phyloP scores from a whole-genome alignment of 495 filamentous ascomycete species.

The Xanthoparmelia taractica region DNA sequence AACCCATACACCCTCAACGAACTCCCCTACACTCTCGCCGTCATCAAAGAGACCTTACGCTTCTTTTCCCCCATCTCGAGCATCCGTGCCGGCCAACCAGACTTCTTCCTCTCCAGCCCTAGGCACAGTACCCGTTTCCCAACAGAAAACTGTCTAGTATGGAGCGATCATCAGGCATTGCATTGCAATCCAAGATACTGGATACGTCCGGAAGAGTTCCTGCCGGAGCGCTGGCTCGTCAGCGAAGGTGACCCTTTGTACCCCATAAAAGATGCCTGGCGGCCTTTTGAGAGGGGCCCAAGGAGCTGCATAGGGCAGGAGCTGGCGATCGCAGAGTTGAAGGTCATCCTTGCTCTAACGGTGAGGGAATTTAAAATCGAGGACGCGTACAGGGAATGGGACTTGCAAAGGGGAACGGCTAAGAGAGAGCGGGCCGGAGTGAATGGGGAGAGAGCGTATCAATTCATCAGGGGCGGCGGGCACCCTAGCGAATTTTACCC shows the following conservation, averaged over 20 bases:
- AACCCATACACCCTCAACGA: slow-evolving; percentile 35
- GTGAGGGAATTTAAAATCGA: slow-evolving; percentile 41
- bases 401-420: neutral
- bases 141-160: neutral
- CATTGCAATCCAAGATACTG: slow-evolving; percentile 29
- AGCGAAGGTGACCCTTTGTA: slow-evolving; percentile 23
- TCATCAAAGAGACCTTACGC: slow-evolving; percentile 43
- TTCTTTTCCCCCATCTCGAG: slow-evolving; percentile 36
- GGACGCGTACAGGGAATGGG: slow-evolving; percentile 35
- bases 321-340: slow-evolving; percentile 33
- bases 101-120: neutral
- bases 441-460: slow-evolving; percentile 25
- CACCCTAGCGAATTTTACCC: slow-evolving; percentile 23
- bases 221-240: slow-evolving; percentile 32
- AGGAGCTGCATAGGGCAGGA: slow-evolving; percentile 25
- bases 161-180: slow-evolving; percentile 13
- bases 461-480: slow-evolving; percentile 15
- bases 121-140: neutral
- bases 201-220: slow-evolving; percentile 30
- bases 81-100: slow-evolving; percentile 26
- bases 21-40: slow-evolving; percentile 38
- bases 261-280: slow-evolving; percentile 29
- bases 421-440: slow-evolving; percentile 9
- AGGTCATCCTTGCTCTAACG: slow-evolving; percentile 39
- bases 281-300: slow-evolving; percentile 27